These are phyloP conservation scores for Penicillium turbatum DNA, from an alignment of 495 filamentous ascomycete species.

Conservation along the genomic window DNA sequence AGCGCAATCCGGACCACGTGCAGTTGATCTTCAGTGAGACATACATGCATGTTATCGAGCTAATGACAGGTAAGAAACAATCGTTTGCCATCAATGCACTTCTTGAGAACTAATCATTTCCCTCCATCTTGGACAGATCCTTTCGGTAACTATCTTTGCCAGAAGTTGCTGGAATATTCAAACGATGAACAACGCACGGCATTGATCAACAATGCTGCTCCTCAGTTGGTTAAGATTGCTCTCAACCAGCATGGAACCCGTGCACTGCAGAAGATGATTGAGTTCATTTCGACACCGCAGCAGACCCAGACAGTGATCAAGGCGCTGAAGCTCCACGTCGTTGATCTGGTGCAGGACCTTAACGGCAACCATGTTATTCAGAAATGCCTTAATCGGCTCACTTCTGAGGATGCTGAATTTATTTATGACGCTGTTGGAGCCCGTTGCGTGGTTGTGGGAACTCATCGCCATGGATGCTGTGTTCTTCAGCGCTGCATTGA, in stretches of 20 bases:
- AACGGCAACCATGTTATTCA: conserved; percentile 99
- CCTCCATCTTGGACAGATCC: conserved; percentile 56
- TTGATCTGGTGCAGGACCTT: conserved; percentile 89
- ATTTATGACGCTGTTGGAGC: conserved; percentile 91
- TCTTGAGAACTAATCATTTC: conserved; percentile 1
- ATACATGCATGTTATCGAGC: conserved; percentile 83
- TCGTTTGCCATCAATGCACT: neutral
- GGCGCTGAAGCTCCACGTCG: conserved; percentile 72
- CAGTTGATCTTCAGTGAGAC: conserved; percentile 92
- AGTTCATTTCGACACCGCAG: conserved; percentile 77
- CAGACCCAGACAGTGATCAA: conserved; percentile 78
- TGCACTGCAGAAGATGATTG: conserved; percentile 98
- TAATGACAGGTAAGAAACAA: conserved; percentile 75
- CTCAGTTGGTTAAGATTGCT: conserved; percentile 83
- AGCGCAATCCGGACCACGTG: conserved; percentile 73
- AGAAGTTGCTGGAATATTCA: conserved; percentile 91
- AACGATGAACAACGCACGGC: conserved; percentile 91
- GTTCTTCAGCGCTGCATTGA: conserved; percentile 98
- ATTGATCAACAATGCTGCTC: conserved; percentile 81
- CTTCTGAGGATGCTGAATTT: conserved; percentile 77
- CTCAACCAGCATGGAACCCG: conserved; percentile 95
- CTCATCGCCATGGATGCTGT: conserved; percentile 96
- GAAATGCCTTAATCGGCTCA: conserved; percentile 94
- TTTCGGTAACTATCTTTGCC: conserved; percentile 97
- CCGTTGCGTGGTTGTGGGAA: conserved; percentile 85